Conservation (phyloP, 116 monocot species). For the Posidonia oceanica region DNA sequence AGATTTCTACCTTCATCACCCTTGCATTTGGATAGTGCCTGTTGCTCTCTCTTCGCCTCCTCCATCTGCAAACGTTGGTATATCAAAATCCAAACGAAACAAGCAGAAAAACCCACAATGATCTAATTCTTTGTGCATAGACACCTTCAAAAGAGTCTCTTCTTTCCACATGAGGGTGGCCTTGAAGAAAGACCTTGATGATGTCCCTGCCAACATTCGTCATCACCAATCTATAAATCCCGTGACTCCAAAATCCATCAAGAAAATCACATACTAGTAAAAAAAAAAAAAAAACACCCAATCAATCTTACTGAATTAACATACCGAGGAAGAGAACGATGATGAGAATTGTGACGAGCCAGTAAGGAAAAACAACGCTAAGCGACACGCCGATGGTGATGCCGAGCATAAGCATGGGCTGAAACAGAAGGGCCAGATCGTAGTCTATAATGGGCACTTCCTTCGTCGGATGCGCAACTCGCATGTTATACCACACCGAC, state of each 20-base stretch:
- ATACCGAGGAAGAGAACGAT: slow-evolving; percentile 91
- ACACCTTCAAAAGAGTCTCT: slow-evolving; percentile 60
- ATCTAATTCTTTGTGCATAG: not conserved
- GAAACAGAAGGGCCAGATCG: slow-evolving; percentile 86
- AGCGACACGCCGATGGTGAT: slow-evolving; percentile 94
- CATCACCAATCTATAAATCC: not conserved
- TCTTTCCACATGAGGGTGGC: slow-evolving; percentile 88
- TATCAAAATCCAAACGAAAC: not conserved
- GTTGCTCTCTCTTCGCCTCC: not conserved
- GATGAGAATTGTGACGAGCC: slow-evolving; percentile 95
- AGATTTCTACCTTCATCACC: slow-evolving; percentile 6
- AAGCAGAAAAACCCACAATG: not conserved
- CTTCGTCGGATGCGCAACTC: slow-evolving; percentile 71
- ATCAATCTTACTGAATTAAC: not conserved
- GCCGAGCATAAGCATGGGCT: slow-evolving; percentile 99
- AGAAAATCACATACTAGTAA: not conserved
- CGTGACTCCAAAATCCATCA: too few species aligned
- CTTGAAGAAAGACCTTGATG: slow-evolving; percentile 84
- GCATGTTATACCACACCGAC: slow-evolving; percentile 97
- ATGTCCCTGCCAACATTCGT: slow-evolving; percentile 44
- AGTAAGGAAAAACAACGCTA: slow-evolving; percentile 92
- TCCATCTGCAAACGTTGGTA: not conserved
- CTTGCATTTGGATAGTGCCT: not conserved
- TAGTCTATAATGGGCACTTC: slow-evolving; percentile 93
- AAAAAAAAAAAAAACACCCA: not conserved